These are phyloP conservation scores for Stenogyne calaminthoides DNA, from an alignment of 305 asterid genomes.

Conservation along the genomic window DNA sequence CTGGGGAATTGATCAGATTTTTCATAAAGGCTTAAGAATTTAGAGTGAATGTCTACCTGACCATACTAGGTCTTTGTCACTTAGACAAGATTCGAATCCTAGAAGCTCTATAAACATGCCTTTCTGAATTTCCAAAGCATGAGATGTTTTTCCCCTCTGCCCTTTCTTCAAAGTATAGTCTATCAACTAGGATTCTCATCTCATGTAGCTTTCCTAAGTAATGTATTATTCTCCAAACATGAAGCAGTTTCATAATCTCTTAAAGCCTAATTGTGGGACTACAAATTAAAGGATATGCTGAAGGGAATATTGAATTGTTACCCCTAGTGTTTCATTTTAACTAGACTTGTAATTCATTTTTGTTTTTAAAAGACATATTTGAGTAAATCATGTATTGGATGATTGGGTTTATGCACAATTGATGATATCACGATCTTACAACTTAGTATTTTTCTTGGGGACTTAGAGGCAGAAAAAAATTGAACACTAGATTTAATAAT, in stretches of 20 bases:
- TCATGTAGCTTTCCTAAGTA: background rate
- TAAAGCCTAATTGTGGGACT: background rate
- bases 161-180: background rate
- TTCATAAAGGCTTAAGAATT: background rate
- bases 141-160: background rate
- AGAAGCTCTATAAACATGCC: slow-evolving; percentile 9
- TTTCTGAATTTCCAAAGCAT: background rate
- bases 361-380: slow-evolving; percentile 8
- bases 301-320: slow-evolving; percentile 12
- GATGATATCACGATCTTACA: background rate
- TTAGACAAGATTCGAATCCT: background rate
- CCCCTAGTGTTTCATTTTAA: slow-evolving; percentile 7
- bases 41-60: background rate
- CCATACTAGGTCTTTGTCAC: background rate
- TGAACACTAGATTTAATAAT: background rate
- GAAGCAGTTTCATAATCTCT: background rate
- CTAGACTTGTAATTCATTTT: slow-evolving; percentile 3
- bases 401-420: background rate
- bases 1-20: slow-evolving; percentile 8
- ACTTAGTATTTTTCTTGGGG: background rate
- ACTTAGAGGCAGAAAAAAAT: background rate
- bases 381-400: background rate
- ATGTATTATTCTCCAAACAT: background rate
- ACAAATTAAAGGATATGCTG: slow-evolving; percentile 4
- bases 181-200: background rate